Base-by-base conservation (phyloP, 495 filamentous ascomycete species). In the Aspergillus diversus region DNA sequence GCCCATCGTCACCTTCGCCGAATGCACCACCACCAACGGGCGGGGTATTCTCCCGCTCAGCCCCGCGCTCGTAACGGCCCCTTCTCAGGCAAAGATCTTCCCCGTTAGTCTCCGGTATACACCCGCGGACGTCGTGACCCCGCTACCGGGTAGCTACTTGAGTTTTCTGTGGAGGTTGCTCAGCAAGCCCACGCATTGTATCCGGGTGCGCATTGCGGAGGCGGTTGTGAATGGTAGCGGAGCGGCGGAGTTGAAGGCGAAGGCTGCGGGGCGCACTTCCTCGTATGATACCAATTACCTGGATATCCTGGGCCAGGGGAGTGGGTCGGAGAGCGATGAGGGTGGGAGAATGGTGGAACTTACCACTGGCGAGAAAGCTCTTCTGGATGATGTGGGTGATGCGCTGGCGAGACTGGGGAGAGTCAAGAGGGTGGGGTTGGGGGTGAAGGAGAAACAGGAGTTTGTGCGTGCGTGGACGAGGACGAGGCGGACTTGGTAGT, bases 81-180 rank as follows among this genome's bases (percentile, higher is more conserved):
- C 90, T 0, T 64, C 83, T 17, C 74, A 83, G 35, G 85, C 84
- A 5, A 87, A 86, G 69, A 90, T 99, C 63, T 98, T 94, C 77
- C 94, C 95, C 8, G 81, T 97, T 53, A 95, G 87, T 71, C 76
- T 99, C 60, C 86, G 92, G 7, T 98, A 98, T 71, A 90, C 92
- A 0, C 89, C 92, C 0, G 81, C 87, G 7, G 96, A 99, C 69
- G 86, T 98, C 48, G 93, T 93, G 16, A 98, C 96, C 1, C 96
- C 95, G 0, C 73, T 98, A 0, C 95, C 96, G 0, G 86, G 87
- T 0, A 71, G 66, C 9, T 92, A 89, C 70, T 31, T 82, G 4
- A 74, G 76, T 7, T 95, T 96, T 67, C 68, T 97, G 7, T 99
- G 93, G 92, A 90, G 86, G 33, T 78, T 98, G 46, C 84, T 96